Percentiles rank a stretch among this genome's conserved stretches.
Conservation (phyloP, 257 asterid genomes). For the Przewalskia tangutica region DNA sequence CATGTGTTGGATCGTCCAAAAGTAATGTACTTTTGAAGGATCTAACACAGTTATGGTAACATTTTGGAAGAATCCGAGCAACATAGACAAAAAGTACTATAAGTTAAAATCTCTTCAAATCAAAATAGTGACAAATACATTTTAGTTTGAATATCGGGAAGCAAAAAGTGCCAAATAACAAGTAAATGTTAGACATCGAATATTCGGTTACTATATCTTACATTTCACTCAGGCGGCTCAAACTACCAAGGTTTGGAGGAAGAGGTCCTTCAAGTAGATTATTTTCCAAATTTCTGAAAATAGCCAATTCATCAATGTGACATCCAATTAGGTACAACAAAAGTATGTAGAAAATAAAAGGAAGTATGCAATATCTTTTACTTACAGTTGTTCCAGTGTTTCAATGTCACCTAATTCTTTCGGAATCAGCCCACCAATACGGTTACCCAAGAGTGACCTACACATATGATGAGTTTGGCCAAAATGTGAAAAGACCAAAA, state of each 20-base stretch:
- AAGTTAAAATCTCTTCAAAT: background rate
- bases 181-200: background rate
- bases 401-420: slow-evolving; percentile 60
- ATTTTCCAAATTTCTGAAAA: slow-evolving; percentile 60
- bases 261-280: slow-evolving; percentile 79
- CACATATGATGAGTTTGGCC: slow-evolving; percentile 1
- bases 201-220: slow-evolving; percentile 29
- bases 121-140: background rate
- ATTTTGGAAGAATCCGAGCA: too few relatives aligned
- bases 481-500: background rate
- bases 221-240: slow-evolving; percentile 56
- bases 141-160: background rate
- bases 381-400: slow-evolving; percentile 67
- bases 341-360: background rate
- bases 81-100: background rate
- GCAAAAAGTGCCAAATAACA: background rate
- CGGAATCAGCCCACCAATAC: slow-evolving; percentile 61
- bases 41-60: too few relatives aligned
- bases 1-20: too few relatives aligned
- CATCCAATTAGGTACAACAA: slow-evolving; percentile 11
- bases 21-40: too few relatives aligned
- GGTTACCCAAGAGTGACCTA: slow-evolving; percentile 77
- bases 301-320: slow-evolving; percentile 10
- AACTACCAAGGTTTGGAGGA: slow-evolving; percentile 50
- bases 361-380: slow-evolving; percentile 1